A percentile compares a stretch with the other conserved stretches of the same genome.
Conservation (phyloP, 2,329 filamentous ascomycete species). For the Aspergillus ochraceus region DNA sequence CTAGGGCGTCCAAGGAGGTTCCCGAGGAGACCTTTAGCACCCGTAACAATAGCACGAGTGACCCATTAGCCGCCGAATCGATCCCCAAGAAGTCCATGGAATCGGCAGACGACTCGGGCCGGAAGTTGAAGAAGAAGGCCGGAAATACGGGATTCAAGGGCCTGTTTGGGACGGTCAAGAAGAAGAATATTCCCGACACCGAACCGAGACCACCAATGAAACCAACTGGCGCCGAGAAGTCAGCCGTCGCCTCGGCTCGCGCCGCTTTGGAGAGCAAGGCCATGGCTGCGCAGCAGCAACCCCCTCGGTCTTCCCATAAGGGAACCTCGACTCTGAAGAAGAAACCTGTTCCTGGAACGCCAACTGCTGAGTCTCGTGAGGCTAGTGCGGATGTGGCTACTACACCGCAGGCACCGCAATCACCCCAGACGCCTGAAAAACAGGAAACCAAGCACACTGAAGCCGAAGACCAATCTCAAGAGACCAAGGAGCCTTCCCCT, state of each 20-base stretch:
- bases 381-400: constrained; percentile 11
- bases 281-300: constrained; percentile 33
- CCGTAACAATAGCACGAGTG: constrained; percentile 17
- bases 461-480: constrained; percentile 20
- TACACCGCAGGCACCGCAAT: constrained; percentile 5
- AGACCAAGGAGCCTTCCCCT: constrained; percentile 9
- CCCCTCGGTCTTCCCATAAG: constrained; percentile 23
- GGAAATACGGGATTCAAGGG: constrained; percentile 44
- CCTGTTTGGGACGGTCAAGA: constrained; percentile 45
- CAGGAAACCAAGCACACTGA: constrained; percentile 24
- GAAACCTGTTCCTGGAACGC: constrained; percentile 30
- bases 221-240: constrained; percentile 31
- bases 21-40: constrained; percentile 14
- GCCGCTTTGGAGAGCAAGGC: constrained; percentile 42
- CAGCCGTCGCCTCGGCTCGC: constrained; percentile 44
- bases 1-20: constrained; percentile 23
- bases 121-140: constrained; percentile 47
- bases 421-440: constrained; percentile 6
- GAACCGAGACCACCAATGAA: constrained; percentile 32
- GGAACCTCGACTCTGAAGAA: constrained; percentile 31
- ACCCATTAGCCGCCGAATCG: constrained; percentile 25
- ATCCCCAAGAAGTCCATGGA: constrained; percentile 34
- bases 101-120: constrained; percentile 33
- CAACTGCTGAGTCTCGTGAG: constrained; percentile 9
- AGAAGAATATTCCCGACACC: constrained; percentile 28